phyloP scores from a whole-genome alignment of 2,329 filamentous ascomycete genomes.

The Colletotrichum navitas region DNA sequence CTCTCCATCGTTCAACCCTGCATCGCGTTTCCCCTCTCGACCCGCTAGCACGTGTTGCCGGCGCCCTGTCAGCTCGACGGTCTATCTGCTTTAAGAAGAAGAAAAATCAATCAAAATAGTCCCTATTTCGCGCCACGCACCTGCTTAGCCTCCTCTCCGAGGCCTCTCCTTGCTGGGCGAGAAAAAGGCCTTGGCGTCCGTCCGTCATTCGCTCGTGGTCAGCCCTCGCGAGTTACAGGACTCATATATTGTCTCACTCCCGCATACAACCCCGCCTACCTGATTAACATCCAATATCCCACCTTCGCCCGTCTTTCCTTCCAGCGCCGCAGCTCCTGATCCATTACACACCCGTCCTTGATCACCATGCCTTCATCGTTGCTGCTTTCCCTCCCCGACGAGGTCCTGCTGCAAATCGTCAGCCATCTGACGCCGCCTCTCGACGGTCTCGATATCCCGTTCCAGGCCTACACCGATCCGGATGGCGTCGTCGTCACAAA shows the following conservation, averaged over 20 bases:
- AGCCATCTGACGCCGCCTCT: slow-evolving; percentile 39
- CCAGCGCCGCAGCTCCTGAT: not conserved
- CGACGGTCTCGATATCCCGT: slow-evolving; percentile 38
- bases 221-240: not conserved
- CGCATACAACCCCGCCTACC: slow-evolving; percentile 16
- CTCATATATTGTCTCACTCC: slow-evolving; percentile 20
- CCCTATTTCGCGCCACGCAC: not conserved
- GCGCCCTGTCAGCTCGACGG: slow-evolving; percentile 1
- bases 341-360: not conserved
- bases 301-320: not conserved
- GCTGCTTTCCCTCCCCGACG: slow-evolving; percentile 37
- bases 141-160: slow-evolving; percentile 10
- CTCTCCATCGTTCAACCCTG: slow-evolving; percentile 33
- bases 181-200: slow-evolving; percentile 26
- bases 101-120: slow-evolving; percentile 6
- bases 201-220: not conserved
- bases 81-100: slow-evolving; percentile 15
- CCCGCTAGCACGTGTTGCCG: slow-evolving; percentile 10
- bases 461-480: slow-evolving; percentile 38
- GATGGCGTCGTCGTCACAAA: slow-evolving; percentile 39
- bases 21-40: not conserved
- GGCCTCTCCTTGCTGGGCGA: slow-evolving; percentile 9
- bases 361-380: slow-evolving; percentile 15
- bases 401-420: slow-evolving; percentile 39
- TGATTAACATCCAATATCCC: slow-evolving; percentile 32